Conservation (phyloP, 495 filamentous ascomycete genomes). For the Aspergillus cavernicola region DNA sequence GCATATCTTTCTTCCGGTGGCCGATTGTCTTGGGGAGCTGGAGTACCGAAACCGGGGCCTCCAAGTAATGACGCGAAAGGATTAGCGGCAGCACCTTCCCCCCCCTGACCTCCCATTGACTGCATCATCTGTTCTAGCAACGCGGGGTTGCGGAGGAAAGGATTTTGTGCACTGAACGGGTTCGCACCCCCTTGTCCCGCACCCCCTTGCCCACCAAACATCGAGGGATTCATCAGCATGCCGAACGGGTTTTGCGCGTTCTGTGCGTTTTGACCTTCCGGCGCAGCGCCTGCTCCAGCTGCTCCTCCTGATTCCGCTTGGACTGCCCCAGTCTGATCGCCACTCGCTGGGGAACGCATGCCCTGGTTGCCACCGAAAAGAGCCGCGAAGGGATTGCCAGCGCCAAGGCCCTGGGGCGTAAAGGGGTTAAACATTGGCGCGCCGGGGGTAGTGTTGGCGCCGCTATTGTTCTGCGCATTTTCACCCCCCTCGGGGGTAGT, state of each 20-base stretch:
- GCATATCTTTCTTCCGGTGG: constrained; percentile 93
- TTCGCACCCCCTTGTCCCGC: constrained; percentile 33
- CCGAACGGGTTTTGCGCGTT: constrained; percentile 56
- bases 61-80: constrained; percentile 40
- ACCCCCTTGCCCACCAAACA: constrained; percentile 35
- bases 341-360: constrained; percentile 17
- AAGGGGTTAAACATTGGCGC: constrained; percentile 38
- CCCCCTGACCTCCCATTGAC: constrained; percentile 35
- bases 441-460: constrained; percentile 9
- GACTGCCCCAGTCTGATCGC: constrained; percentile 20
- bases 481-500: constrained; percentile 50
- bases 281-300: constrained; percentile 25
- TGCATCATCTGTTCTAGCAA: constrained; percentile 47
- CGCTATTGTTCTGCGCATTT: constrained; percentile 34
- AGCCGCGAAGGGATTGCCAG: constrained; percentile 68
- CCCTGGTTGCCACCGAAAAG: constrained; percentile 53
- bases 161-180: constrained; percentile 45
- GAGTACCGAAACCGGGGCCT: constrained; percentile 37
- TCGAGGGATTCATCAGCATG: constrained; percentile 46
- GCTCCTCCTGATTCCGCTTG: constrained; percentile 18
- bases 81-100: constrained; percentile 29
- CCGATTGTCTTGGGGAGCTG: constrained; percentile 62
- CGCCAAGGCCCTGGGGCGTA: constrained; percentile 38
- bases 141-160: constrained; percentile 48
- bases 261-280: constrained; percentile 28